phyloP scores from a whole-genome alignment of 2,329 filamentous ascomycete genomes.

The Aspergillus awamori region DNA sequence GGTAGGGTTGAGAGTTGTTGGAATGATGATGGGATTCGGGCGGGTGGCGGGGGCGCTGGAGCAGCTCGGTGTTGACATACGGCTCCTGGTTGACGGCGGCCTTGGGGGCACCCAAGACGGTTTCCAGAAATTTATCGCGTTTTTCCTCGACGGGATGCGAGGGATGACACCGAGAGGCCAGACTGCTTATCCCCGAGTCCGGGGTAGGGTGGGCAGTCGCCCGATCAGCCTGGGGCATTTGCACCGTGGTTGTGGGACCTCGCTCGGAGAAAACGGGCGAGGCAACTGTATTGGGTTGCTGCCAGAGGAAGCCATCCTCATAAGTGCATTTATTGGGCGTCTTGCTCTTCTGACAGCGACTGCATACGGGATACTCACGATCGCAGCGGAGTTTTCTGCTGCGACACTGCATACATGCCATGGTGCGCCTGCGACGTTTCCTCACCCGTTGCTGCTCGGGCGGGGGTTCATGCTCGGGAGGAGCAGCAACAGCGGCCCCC shows the following conservation, averaged over 20 bases:
- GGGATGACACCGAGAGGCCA: slow-evolving; percentile 30
- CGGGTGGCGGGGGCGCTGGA: slow-evolving; percentile 31
- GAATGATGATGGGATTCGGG: slow-evolving; percentile 15
- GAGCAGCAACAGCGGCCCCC: slow-evolving; percentile 1
- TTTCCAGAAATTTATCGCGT: slow-evolving; percentile 37
- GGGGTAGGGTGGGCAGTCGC: slow-evolving; percentile 29
- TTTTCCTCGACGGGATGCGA: slow-evolving; percentile 27
- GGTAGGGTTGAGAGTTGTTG: slow-evolving; percentile 13
- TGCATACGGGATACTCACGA: slow-evolving; percentile 45
- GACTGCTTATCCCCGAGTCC: slow-evolving; percentile 35
- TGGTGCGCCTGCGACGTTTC: slow-evolving; percentile 43
- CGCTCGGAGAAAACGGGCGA: slow-evolving; percentile 30
- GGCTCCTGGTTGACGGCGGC: slow-evolving; percentile 38
- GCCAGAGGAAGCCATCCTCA: slow-evolving; percentile 45
- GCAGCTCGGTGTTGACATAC: slow-evolving; percentile 30
- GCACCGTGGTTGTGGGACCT: slow-evolving; percentile 24
- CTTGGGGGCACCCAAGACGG: slow-evolving; percentile 38
- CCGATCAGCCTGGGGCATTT: slow-evolving; percentile 27
- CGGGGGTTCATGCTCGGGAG: slow-evolving; percentile 10
- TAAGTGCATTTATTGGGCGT: slow-evolving; percentile 42
- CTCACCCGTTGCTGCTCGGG: slow-evolving; percentile 33
- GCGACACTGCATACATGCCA: slow-evolving; percentile 48
- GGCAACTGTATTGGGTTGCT: slow-evolving; percentile 40
- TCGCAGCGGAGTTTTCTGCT: slow-evolving; percentile 48
- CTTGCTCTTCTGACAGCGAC: slow-evolving; percentile 43